Percentiles rank a stretch among this genome's conserved stretches.
These are phyloP conservation scores for Paecilomyces dactylethromorphus DNA, from an alignment of 2,329 filamentous ascomycete species.

Conservation along the genomic window DNA sequence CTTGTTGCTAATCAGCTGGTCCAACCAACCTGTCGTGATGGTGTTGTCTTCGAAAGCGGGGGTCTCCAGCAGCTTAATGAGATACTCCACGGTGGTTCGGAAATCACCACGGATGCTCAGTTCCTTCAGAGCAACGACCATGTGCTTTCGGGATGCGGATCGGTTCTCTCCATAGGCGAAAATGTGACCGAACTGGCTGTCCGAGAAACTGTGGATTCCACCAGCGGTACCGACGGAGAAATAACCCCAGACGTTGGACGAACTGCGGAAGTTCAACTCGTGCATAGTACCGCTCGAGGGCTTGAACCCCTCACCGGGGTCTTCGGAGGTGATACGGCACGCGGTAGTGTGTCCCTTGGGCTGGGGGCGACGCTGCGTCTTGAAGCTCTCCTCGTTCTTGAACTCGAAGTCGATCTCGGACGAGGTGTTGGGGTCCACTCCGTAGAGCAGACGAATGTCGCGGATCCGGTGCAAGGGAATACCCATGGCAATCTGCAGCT, in stretches of 20 bases:
- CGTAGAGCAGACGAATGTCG: slow-evolving; percentile 93
- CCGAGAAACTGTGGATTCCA: slow-evolving; percentile 98
- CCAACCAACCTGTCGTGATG: slow-evolving; percentile 97
- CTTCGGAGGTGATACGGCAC: slow-evolving; percentile 98
- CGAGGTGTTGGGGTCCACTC: slow-evolving; percentile 79
- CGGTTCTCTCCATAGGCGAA: slow-evolving; percentile 98
- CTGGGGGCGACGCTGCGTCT: slow-evolving; percentile 80
- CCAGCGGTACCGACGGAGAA: slow-evolving; percentile 96
- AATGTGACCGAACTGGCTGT: slow-evolving; percentile 98
- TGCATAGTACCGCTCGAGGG: slow-evolving; percentile 98
- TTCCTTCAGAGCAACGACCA: slow-evolving; percentile 98
- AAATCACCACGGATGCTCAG: slow-evolving; percentile 99
- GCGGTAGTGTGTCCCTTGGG: slow-evolving; percentile 97
- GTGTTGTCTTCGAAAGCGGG: slow-evolving; percentile 98
- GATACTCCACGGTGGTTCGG: slow-evolving; percentile 94
- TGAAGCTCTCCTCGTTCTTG: slow-evolving; percentile 72
- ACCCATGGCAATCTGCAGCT: slow-evolving; percentile 99
- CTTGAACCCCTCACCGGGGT: slow-evolving; percentile 98
- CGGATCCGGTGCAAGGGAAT: slow-evolving; percentile 89
- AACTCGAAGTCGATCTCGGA: slow-evolving; percentile 97
- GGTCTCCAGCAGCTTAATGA: slow-evolving; percentile 97
- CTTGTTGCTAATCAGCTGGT: slow-evolving; percentile 97
- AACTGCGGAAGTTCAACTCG: slow-evolving; percentile 97
- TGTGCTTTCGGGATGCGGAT: slow-evolving; percentile 93
- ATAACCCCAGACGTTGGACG: slow-evolving; percentile 99